Conservation (phyloP, 345 rosid genomes). For the Pistacia atlantica region DNA sequence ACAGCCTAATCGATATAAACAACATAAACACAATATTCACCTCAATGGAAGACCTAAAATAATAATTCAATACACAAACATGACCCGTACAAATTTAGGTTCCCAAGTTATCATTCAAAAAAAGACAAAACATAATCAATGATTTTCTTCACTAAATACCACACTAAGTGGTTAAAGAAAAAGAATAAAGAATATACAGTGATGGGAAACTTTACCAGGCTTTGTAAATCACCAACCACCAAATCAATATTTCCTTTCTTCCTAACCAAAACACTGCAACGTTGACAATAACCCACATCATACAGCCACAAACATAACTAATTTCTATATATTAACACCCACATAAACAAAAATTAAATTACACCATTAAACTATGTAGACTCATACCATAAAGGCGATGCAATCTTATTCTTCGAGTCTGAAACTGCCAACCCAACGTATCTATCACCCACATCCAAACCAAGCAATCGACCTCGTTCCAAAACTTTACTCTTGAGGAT, state of each 20-base stretch:
- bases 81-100: not conserved
- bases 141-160: not conserved
- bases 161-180: not conserved
- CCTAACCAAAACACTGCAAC: constrained; percentile 76
- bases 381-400: constrained; percentile 68
- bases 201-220: constrained; percentile 48
- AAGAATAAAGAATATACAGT: not conserved
- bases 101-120: not conserved
- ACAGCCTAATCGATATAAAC: not conserved
- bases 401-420: constrained; percentile 51
- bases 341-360: not conserved
- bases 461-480: constrained; percentile 54
- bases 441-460: constrained; percentile 88
- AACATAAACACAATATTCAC: too few species aligned
- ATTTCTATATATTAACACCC: not conserved
- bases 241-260: constrained; percentile 59
- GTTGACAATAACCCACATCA: not conserved
- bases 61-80: not conserved
- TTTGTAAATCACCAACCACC: constrained; percentile 71
- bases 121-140: not conserved
- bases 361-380: not conserved
- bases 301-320: not conserved
- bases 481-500: constrained; percentile 39
- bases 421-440: constrained; percentile 84
- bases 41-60: too few species aligned